Conservation (phyloP, 2,329 filamentous ascomycete species). For the Fusarium domesticum region DNA sequence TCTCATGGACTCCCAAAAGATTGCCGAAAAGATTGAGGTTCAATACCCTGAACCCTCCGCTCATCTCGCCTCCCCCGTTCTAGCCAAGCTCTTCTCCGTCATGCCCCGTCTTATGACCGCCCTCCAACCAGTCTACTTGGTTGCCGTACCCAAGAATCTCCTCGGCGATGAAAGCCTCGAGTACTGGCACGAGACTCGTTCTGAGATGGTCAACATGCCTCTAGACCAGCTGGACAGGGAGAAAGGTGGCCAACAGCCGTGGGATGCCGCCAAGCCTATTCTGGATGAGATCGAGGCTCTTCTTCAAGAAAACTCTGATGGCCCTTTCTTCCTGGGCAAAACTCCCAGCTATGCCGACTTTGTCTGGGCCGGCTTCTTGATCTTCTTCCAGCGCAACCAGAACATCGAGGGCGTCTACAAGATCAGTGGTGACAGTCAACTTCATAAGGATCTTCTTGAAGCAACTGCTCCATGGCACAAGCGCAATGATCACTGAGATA, state of each 20-base stretch:
- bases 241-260: constrained; percentile 49
- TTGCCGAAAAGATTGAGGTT: constrained; percentile 58
- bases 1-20: constrained; percentile 62
- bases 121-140: constrained; percentile 44
- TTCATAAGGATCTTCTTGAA: constrained; percentile 41
- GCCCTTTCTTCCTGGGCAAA: constrained; percentile 60
- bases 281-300: constrained; percentile 41
- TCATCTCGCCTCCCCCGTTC: constrained; percentile 53
- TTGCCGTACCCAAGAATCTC: constrained; percentile 47
- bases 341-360: constrained; percentile 57
- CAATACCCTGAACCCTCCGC: constrained; percentile 56
- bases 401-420: constrained; percentile 36
- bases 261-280: constrained; percentile 40
- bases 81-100: constrained; percentile 43
- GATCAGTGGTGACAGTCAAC: constrained; percentile 36
- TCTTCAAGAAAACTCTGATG: constrained; percentile 53
- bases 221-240: constrained; percentile 48
- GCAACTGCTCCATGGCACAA: constrained; percentile 40
- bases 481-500: constrained; percentile 36
- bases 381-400: constrained; percentile 39
- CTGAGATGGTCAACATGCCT: constrained; percentile 47
- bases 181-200: constrained; percentile 57
- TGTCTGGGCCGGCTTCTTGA: constrained; percentile 48
- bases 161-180: constrained; percentile 49
- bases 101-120: constrained; percentile 32